Conservation (phyloP, 371 early-diverging fungal genomes). For the Mucor saturninus region DNA sequence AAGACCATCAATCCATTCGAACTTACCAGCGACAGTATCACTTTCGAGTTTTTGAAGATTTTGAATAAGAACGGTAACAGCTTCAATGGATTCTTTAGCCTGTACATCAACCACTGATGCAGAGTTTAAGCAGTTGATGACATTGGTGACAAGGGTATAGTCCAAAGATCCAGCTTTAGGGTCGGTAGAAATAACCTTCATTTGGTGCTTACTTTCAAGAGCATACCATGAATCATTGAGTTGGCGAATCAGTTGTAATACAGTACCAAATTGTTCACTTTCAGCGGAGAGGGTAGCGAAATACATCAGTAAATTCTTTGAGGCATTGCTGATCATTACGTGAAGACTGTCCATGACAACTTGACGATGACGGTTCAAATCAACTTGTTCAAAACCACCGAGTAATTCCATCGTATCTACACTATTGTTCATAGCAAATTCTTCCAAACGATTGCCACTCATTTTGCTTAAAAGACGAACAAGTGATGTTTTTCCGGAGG, state of each 20-base stretch:
- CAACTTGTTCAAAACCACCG: constrained; percentile 97
- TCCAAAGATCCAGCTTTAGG: constrained; percentile 32
- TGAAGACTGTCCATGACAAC: constrained; percentile 52
- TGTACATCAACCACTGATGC: constrained; percentile 30
- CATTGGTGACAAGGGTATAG: constrained; percentile 38
- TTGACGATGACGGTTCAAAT: constrained; percentile 79
- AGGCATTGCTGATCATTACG: constrained; percentile 31
- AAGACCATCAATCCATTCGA: constrained; percentile 98
- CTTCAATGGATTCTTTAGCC: constrained; percentile 18
- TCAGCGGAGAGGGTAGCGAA: constrained; percentile 18
- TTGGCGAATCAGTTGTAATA: constrained; percentile 38
- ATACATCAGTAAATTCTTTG: constrained; percentile 38
- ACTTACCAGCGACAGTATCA: constrained; percentile 73
- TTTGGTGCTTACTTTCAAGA: constrained; percentile 41
- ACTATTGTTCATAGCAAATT: constrained; percentile 93
- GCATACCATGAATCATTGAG: constrained; percentile 50
- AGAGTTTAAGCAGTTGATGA: constrained; percentile 38
- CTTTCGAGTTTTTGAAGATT: constrained; percentile 55
- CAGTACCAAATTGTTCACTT: constrained; percentile 22
- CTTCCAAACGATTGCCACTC: constrained; percentile 82
- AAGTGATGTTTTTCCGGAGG: constrained; percentile 88
- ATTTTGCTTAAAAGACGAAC: constrained; percentile 82
- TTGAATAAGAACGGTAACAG: constrained; percentile 19
- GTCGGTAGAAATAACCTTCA: constrained; percentile 26
- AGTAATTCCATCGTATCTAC: constrained; percentile 95